Percentiles rank a stretch among this genome's conserved stretches.
phyloP scores from a whole-genome alignment of 345 rosid species.

The Hypericum perforatum region DNA sequence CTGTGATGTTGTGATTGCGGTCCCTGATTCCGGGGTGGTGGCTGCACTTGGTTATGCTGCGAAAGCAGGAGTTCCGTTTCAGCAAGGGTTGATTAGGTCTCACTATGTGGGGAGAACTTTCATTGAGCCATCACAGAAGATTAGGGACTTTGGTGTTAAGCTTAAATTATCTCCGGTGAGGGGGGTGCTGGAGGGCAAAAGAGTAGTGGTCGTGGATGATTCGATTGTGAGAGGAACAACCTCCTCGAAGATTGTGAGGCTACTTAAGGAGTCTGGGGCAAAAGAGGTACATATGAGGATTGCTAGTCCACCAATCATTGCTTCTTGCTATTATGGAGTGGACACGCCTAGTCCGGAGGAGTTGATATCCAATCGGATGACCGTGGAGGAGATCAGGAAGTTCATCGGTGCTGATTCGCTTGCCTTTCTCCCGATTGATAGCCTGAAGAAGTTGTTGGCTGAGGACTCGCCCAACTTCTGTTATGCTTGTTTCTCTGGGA shows the following conservation, averaged over 20 bases:
- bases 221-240: constrained; percentile 94
- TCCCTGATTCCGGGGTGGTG: constrained; percentile 94
- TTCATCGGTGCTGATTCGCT: constrained; percentile 77
- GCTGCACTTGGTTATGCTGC: constrained; percentile 90
- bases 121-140: constrained; percentile 87
- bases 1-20: constrained; percentile 93
- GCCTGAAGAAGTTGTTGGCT: constrained; percentile 49
- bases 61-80: constrained; percentile 75
- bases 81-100: constrained; percentile 83
- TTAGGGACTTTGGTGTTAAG: constrained; percentile 93
- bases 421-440: constrained; percentile 59
- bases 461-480: constrained; percentile 49
- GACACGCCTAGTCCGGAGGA: constrained; percentile 90
- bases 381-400: constrained; percentile 62
- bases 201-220: constrained; percentile 93
- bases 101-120: constrained; percentile 95
- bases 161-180: constrained; percentile 85
- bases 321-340: constrained; percentile 90
- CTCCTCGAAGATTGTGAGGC: constrained; percentile 72
- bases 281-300: constrained; percentile 97
- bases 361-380: constrained; percentile 82
- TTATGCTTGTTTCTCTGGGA: constrained; percentile 89
- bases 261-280: constrained; percentile 84
- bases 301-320: constrained; percentile 83
- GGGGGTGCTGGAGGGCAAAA: constrained; percentile 73